Conservation (phyloP, 169 alveolate genomes). For the Plasmodium falciparum region DNA sequence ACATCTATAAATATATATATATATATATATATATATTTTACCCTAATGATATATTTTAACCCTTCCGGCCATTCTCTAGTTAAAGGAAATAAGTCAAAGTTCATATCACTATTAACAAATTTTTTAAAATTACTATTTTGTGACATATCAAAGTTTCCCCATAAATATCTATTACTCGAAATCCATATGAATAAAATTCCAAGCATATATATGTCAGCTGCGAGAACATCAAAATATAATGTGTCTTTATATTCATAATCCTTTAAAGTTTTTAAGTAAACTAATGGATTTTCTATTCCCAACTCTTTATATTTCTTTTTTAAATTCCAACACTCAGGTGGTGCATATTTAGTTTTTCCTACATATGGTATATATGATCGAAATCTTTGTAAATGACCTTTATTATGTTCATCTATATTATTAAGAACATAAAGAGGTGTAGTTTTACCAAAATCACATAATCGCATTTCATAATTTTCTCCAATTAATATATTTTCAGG, state of each 20-base stretch:
- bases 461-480: conserved; percentile 78
- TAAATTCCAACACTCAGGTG: conserved; percentile 87
- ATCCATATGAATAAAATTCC: conserved; percentile 83
- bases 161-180: conserved; percentile 87
- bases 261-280: conserved; percentile 17
- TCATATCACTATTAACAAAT: conserved; percentile 58
- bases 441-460: conserved; percentile 87
- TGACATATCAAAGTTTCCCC: conserved; percentile 83
- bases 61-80: conserved; percentile 62
- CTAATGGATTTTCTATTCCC: conserved; percentile 38
- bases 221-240: conserved; percentile 83
- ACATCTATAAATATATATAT: background rate
- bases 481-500: conserved; percentile 87
- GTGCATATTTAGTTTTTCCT: conserved; percentile 88
- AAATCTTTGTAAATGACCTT: conserved; percentile 71
- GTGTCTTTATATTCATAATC: conserved; percentile 71
- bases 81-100: conserved; percentile 37
- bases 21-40: background rate
- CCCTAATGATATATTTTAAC: conserved; percentile 39
- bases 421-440: conserved; percentile 81
- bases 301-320: conserved; percentile 72
- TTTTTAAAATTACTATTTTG: conserved; percentile 78
- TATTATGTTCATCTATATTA: conserved; percentile 76
- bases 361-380: conserved; percentile 86
- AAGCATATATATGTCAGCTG: conserved; percentile 80